These are phyloP conservation scores for Delitschia confertaspora DNA, from an alignment of 495 filamentous ascomycete species.

Conservation along the genomic window DNA sequence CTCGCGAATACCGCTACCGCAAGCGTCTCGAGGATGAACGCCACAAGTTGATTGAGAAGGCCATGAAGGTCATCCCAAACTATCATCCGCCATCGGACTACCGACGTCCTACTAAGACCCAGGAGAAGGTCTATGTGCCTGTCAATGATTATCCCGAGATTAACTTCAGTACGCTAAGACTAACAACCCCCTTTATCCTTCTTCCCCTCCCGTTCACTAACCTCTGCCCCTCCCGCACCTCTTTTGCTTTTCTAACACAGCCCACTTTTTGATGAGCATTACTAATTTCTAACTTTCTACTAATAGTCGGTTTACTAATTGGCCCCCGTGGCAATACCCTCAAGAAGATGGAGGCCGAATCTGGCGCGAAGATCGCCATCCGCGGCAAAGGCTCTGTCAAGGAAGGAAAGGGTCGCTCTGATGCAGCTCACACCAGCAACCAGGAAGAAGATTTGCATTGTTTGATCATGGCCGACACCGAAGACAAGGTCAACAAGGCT, in stretches of 20 bases:
- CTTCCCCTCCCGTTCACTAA: too few species aligned
- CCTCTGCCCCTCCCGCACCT: too few species aligned
- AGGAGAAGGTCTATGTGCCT: slow-evolving; percentile 99
- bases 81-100: slow-evolving; percentile 97
- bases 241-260: slow-evolving; percentile 24
- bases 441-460: slow-evolving; percentile 99
- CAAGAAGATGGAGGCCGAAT: slow-evolving; percentile 99
- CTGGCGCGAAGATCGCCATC: slow-evolving; percentile 95
- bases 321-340: slow-evolving; percentile 98
- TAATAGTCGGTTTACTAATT: slow-evolving; percentile 99
- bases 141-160: slow-evolving; percentile 99
- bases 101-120: slow-evolving; percentile 95
- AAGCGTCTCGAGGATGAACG: slow-evolving; percentile 97
- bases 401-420: slow-evolving; percentile 97
- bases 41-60: slow-evolving; percentile 94
- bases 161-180: slow-evolving; percentile 99
- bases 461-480: slow-evolving; percentile 97
- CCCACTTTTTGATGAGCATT: slow-evolving; percentile 37
- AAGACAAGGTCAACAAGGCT: slow-evolving; percentile 96
- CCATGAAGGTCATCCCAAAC: slow-evolving; percentile 96
- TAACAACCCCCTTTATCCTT: too few species aligned
- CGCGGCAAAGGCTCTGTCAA: slow-evolving; percentile 99
- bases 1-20: slow-evolving; percentile 91
- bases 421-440: slow-evolving; percentile 97
- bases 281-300: slow-evolving; percentile 91